These are phyloP conservation scores for Phytomonas sp. DNA, from an alignment of 208 protist genomes.

Conservation along the genomic window DNA sequence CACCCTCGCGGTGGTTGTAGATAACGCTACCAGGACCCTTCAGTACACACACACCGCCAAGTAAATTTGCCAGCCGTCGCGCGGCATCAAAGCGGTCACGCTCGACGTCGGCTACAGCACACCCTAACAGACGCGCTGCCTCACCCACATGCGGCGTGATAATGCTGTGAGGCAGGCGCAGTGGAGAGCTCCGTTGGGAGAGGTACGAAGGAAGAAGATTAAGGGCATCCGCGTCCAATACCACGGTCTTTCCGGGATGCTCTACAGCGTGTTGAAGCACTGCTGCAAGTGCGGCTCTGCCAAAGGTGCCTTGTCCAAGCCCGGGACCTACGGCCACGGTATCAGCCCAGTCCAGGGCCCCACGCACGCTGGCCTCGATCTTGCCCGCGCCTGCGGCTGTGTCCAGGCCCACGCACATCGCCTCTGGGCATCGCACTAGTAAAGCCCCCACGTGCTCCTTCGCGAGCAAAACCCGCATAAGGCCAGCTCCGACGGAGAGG, in stretches of 20 bases:
- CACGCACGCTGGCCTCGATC: slow-evolving; percentile 15
- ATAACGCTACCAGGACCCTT: slow-evolving; percentile 76
- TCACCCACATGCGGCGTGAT: slow-evolving; percentile 79
- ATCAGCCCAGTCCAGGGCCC: slow-evolving; percentile 41
- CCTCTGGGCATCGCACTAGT: slow-evolving; percentile 69
- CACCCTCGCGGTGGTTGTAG: slow-evolving; percentile 11
- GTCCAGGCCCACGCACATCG: slow-evolving; percentile 34
- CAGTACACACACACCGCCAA: slow-evolving; percentile 55
- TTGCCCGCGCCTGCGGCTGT: not conserved
- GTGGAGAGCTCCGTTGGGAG: not conserved
- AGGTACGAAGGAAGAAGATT: slow-evolving; percentile 28
- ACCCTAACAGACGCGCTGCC: slow-evolving; percentile 53
- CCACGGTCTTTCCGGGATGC: slow-evolving; percentile 33
- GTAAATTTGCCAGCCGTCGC: slow-evolving; percentile 23
- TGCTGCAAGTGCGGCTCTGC: slow-evolving; percentile 12
- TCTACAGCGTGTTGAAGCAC: slow-evolving; percentile 25
- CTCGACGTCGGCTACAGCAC: slow-evolving; percentile 56
- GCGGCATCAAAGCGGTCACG: slow-evolving; percentile 47
- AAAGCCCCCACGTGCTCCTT: slow-evolving; percentile 46
- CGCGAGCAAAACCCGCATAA: slow-evolving; percentile 56
- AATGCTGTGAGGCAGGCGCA: slow-evolving; percentile 35
- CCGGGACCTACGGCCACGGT: slow-evolving; percentile 60
- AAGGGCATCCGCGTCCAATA: slow-evolving; percentile 73
- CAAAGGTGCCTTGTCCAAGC: slow-evolving; percentile 37
- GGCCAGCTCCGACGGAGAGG: slow-evolving; percentile 42